Evolutionary conservation across 208 protist genomes (phyloP).

Genomic region (Wallacemonas rigidus): DNA sequence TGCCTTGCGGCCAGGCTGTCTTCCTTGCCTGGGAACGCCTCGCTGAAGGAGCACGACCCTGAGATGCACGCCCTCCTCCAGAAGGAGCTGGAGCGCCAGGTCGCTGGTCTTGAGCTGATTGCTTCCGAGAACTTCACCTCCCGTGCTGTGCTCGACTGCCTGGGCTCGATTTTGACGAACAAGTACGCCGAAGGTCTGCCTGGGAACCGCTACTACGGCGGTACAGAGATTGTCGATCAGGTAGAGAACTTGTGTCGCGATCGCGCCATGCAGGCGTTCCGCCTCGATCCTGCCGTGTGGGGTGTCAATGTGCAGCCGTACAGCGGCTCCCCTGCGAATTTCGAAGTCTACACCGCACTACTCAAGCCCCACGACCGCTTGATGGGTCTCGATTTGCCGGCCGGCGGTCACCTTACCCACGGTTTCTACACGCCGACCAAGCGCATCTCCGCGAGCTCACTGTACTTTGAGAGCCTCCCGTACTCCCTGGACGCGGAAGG

Average conservation of each 20-base stretch:
- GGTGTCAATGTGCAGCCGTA: conserved; percentile 98
- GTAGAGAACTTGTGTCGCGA: conserved; percentile 85
- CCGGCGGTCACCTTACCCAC: conserved; percentile 90
- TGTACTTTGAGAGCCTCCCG: conserved; percentile 95
- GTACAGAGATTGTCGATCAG: conserved; percentile 95
- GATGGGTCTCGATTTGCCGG: conserved; percentile 92
- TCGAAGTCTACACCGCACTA: conserved; percentile 92
- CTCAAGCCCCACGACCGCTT: conserved; percentile 94
- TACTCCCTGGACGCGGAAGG: conserved; percentile 88
- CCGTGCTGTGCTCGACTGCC: conserved; percentile 90
- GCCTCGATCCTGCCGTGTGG: conserved; percentile 89
- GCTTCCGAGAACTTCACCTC: conserved; percentile 97
- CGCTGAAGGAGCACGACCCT: conserved; percentile 47
- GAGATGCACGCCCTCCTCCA: conserved; percentile 45
- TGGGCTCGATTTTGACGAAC: conserved; percentile 95
- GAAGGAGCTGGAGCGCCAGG: conserved; percentile 49
- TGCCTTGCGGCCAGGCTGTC: conserved; percentile 19
- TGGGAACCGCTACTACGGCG: conserved; percentile 95
- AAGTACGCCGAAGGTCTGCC: conserved; percentile 98
- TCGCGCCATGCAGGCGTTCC: conserved; percentile 90
- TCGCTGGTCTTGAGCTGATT: conserved; percentile 57
- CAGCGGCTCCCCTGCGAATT: conserved; percentile 94
- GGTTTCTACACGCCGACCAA: conserved; percentile 93
- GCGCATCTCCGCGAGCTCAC: conserved; percentile 90
- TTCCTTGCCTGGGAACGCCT: conserved; percentile 30